These are phyloP conservation scores for Pichia rugopelliculosa DNA, from an alignment of 805 yeast species.

Conservation along the genomic window DNA sequence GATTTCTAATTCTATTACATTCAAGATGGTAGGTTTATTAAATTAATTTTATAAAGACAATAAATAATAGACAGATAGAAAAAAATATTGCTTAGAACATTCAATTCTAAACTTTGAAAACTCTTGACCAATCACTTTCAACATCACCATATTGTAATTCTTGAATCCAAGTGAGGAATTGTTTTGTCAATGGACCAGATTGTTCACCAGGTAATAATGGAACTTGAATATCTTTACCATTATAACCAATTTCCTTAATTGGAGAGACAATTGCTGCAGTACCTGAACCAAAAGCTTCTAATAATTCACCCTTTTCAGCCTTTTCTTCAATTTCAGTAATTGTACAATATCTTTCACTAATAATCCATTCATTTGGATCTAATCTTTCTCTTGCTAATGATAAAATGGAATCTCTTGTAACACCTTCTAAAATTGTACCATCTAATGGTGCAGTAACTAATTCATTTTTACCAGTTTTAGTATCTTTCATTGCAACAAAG, in stretches of 20 bases:
- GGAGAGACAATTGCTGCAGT: constrained; percentile 98
- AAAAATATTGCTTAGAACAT: too few species aligned
- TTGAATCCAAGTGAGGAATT: constrained; percentile 78
- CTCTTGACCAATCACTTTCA: constrained; percentile 51
- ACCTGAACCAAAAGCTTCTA: constrained; percentile 96
- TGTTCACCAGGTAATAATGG: constrained; percentile 79
- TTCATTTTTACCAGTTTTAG: constrained; percentile 77
- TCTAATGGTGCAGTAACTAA: constrained; percentile 94
- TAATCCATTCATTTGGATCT: constrained; percentile 68
- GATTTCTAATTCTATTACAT: too few species aligned
- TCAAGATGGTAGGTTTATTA: not conserved
- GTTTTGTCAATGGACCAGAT: constrained; percentile 68
- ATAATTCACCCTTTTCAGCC: constrained; percentile 71
- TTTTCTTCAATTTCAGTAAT: constrained; percentile 74
- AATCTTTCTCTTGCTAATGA: constrained; percentile 70
- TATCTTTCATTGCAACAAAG: constrained; percentile 75
- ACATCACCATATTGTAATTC: constrained; percentile 85
- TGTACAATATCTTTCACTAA: constrained; percentile 77
- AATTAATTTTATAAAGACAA: not conserved
- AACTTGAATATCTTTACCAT: constrained; percentile 62
- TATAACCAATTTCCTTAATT: constrained; percentile 78
- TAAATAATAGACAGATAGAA: too few species aligned
- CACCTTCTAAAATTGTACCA: constrained; percentile 96
- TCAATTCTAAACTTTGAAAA: constrained; percentile 16
- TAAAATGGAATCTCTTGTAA: constrained; percentile 85